Percentiles rank a stretch among this genome's conserved stretches.
These are phyloP conservation scores for Cicer arietinum DNA, from an alignment of 306 rosid species.

Conservation along the genomic window DNA sequence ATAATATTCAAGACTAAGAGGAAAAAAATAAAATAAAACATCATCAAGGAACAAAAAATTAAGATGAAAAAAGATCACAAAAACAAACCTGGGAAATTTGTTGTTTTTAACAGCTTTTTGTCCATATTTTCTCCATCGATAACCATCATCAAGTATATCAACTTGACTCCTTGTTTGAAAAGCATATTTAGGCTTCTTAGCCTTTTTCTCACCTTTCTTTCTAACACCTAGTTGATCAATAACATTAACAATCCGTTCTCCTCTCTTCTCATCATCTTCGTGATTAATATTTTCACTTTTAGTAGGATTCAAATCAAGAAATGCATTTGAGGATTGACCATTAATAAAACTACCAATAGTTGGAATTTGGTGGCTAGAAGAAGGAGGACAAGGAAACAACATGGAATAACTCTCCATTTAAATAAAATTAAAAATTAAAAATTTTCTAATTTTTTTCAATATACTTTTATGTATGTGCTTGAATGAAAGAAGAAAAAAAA, in stretches of 20 bases:
- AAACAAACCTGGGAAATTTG: slow-evolving; percentile 72
- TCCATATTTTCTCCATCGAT: slow-evolving; percentile 89
- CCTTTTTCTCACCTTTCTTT: slow-evolving; percentile 57
- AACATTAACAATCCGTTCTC: slow-evolving; percentile 19
- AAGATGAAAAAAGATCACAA: background rate
- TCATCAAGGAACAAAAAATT: background rate
- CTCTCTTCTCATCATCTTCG: slow-evolving; percentile 1
- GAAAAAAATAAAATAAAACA: background rate
- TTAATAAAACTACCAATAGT: slow-evolving; percentile 17
- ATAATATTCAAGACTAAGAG: background rate
- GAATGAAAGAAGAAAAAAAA: background rate
- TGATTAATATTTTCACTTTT: slow-evolving; percentile 6
- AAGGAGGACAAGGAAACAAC: slow-evolving; percentile 61
- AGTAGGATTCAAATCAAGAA: slow-evolving; percentile 46
- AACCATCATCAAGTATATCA: slow-evolving; percentile 89
- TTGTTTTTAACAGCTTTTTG: slow-evolving; percentile 82
- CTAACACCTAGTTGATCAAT: background rate
- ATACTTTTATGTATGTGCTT: background rate
- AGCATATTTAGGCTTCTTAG: slow-evolving; percentile 67
- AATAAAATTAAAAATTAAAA: background rate
- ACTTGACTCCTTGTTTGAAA: slow-evolving; percentile 82
- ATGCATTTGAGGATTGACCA: slow-evolving; percentile 52
- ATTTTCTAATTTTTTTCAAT: background rate
- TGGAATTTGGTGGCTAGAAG: slow-evolving; percentile 46
- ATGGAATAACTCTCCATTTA: slow-evolving; percentile 62